Base-by-base conservation (phyloP, 2,329 filamentous ascomycete genomes). In the Colletotrichum phormii region DNA sequence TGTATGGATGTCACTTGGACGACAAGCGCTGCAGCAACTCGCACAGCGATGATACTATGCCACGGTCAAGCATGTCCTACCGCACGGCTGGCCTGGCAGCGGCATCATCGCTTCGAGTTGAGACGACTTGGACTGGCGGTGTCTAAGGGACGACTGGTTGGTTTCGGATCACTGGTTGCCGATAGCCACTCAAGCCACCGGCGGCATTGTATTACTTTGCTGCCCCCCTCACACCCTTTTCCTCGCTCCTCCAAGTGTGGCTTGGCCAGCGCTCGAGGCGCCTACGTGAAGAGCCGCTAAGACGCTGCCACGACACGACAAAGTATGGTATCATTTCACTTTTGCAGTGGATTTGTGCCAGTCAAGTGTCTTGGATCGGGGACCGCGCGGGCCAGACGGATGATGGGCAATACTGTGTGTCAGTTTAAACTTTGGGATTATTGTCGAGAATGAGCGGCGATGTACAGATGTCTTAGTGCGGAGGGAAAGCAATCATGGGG, bases 201-300 rank as follows among this genome's bases (percentile, higher is more conserved):
- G 53, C 8, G 18, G 37, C 59, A 69, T 55, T 60, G 46, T 29
- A 18, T 13, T 18, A 67, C 35, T 26, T 18, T 24, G 22, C 22
- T n/a, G 26, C 37, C 13, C 26, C 24, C 33, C 31, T 2, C 31
- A 15, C 57, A n/a, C 46, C 12, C 8, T 13, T 31, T 26, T 35
- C 26, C 26, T n/a, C 24, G 29, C 61, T 11, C 22, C 42, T 46
- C 29, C n/a, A 51, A 37, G 15, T 67, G 71, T 58, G 67, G 58
- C 61, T 66, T 66, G 62, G 62, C 71, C 54, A 66, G 65, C 65
- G 65, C 65, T 64, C 54, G 65, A 72, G 69, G 69, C 65, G 64
- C 42, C 64, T 42, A 18, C 22, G 31, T 31, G 37, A 37, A 24
- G 61, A 37, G 37, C 12, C 69, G 64, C 69, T 72, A 59, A 68